Evolutionary conservation across 129 eudicot genomes (phyloP).

Genomic region (Centaurea solstitialis): DNA sequence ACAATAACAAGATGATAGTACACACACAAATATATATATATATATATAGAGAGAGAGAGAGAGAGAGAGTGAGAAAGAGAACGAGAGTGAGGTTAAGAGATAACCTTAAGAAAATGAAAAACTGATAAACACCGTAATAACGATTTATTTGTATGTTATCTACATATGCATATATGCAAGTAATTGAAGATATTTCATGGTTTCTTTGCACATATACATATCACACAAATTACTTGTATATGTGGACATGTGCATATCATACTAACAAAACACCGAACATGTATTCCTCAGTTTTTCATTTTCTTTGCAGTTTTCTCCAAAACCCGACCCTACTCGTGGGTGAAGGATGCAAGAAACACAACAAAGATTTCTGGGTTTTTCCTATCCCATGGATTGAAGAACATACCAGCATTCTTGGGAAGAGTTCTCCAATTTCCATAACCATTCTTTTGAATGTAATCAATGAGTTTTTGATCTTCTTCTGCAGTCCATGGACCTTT

Average conservation of each 20-base stretch:
- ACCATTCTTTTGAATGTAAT: slow-evolving; percentile 73
- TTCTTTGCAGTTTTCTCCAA: no score
- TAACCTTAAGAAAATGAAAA: background rate
- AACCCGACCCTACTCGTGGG: no score
- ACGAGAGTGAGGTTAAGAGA: background rate
- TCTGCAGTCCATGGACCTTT: slow-evolving; percentile 95
- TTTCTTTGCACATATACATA: background rate
- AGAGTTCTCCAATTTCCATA: slow-evolving; percentile 92
- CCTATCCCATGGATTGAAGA: background rate
- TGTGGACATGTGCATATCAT: background rate
- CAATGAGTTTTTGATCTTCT: slow-evolving; percentile 82
- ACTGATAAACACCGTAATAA: background rate
- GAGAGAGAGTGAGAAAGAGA: background rate
- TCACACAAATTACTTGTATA: background rate
- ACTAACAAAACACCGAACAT: no score
- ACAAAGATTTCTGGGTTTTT: background rate
- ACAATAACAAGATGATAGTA: background rate
- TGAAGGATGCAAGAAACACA: background rate
- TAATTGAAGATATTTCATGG: no score
- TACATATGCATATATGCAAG: background rate
- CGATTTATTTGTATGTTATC: background rate
- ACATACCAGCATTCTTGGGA: slow-evolving; percentile 85
- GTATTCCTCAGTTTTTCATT: background rate
- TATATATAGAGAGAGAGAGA: background rate
- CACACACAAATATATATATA: background rate